phyloP scores from a whole-genome alignment of 73 alveolate genomes.

The Uronychia binucleata region DNA sequence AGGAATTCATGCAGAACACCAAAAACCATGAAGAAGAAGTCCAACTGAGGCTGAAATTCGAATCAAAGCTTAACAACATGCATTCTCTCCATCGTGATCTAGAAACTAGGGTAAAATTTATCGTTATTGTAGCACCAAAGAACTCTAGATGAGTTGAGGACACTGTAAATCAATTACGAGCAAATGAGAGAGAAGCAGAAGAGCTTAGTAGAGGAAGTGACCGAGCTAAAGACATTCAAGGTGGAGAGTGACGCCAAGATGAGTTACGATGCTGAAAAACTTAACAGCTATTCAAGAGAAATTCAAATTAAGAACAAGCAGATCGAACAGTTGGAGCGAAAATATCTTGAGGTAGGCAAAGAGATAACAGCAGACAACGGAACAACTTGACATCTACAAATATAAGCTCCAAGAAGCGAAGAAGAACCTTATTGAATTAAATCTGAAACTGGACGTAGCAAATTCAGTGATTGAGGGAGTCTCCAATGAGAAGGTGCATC shows the following conservation, averaged over 20 bases:
- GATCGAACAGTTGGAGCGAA: background rate
- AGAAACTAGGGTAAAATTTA: conserved; percentile 17
- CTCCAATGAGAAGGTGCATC: conserved; percentile 37
- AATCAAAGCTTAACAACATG: conserved; percentile 57
- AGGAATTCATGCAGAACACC: conserved; percentile 57
- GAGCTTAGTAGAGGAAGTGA: background rate
- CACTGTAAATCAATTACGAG: background rate
- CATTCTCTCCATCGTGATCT: conserved; percentile 65
- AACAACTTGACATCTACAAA: conserved; percentile 16
- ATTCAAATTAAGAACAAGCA: background rate
- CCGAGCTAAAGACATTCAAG: background rate
- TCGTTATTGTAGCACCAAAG: background rate
- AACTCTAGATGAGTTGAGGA: background rate
- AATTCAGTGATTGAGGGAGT: conserved; percentile 42
- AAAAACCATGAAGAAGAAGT: conserved; percentile 81
- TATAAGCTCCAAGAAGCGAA: conserved; percentile 27
- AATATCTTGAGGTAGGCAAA: background rate
- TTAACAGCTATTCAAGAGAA: background rate
- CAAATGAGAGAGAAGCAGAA: background rate
- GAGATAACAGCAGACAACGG: no score
- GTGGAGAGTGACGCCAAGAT: background rate
- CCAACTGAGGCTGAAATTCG: conserved; percentile 67
- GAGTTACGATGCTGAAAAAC: background rate
- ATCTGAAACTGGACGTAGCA: conserved; percentile 39
- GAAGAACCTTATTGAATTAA: conserved; percentile 29